phyloP scores from a whole-genome alignment of 345 rosid genomes.

The Mangifera indica region DNA sequence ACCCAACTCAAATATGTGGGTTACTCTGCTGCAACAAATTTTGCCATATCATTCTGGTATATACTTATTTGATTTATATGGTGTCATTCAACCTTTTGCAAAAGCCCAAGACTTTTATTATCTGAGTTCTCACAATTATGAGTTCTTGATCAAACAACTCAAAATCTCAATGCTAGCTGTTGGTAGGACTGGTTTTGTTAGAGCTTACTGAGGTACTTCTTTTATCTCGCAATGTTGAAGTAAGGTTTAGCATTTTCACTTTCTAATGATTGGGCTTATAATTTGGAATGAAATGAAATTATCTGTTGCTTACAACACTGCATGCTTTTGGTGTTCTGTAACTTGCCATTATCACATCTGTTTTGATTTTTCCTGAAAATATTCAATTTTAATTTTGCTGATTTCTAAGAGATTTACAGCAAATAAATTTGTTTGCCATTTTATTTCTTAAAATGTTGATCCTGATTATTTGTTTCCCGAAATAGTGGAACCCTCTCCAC shows the following conservation, averaged over 20 bases:
- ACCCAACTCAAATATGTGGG: not conserved
- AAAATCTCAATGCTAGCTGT: not conserved
- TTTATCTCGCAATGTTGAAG: not conserved
- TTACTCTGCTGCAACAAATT: not conserved
- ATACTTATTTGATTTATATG: not conserved
- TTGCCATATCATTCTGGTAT: not conserved
- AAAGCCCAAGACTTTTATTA: not conserved
- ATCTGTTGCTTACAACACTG: not conserved
- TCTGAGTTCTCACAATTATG: not conserved
- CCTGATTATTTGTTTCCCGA: too few relatives aligned
- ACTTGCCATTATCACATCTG: not conserved
- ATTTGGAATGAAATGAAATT: not conserved
- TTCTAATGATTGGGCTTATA: not conserved
- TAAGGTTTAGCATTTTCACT: not conserved
- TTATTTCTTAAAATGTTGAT: too few relatives aligned
- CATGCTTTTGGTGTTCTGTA: not conserved
- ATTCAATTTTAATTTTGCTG: too few relatives aligned
- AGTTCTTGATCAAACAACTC: not conserved
- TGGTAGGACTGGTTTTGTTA: not conserved
- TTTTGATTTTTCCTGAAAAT: too few relatives aligned
- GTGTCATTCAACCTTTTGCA: not conserved
- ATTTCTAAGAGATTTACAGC: too few relatives aligned
- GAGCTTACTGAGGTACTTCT: not conserved
- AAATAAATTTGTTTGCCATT: too few relatives aligned
- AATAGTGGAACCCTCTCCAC: too few relatives aligned